A percentile compares a stretch with the other conserved stretches of the same genome.
phyloP scores from a whole-genome alignment of 73 alveolate genomes.

The Paramecium sexaurelia region DNA sequence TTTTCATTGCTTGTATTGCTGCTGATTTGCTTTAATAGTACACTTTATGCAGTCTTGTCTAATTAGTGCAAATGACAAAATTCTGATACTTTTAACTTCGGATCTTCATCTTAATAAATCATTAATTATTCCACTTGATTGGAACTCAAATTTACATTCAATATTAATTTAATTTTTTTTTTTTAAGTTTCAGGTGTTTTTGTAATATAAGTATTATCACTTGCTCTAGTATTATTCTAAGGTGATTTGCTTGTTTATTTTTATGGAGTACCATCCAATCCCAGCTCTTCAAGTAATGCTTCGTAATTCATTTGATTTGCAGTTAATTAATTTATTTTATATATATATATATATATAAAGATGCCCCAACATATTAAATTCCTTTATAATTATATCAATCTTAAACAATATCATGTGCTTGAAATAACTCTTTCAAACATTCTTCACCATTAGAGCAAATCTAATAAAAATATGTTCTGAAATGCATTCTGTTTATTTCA shows the following conservation, averaged over 20 bases:
- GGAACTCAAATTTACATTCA: conserved; percentile 5
- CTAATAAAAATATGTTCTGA: background rate
- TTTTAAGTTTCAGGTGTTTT: background rate
- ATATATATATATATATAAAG: background rate
- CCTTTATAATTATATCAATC: background rate
- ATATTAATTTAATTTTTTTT: background rate
- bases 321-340: background rate
- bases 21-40: background rate
- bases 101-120: conserved; percentile 24
- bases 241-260: conserved; percentile 11
- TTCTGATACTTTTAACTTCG: background rate
- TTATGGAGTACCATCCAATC: conserved; percentile 32
- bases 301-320: conserved; percentile 18
- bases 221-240: background rate
- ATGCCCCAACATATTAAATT: too few species aligned
- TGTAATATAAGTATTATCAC: background rate
- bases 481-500: background rate
- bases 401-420: conserved; percentile 56
- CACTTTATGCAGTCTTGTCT: background rate
- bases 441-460: background rate
- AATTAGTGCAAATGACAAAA: conserved; percentile 11
- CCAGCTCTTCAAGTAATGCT: conserved; percentile 13
- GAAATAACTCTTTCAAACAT: background rate
- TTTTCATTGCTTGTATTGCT: background rate
- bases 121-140: conserved; percentile 10